phyloP scores from a whole-genome alignment of 352 stramenopile genomes.

The Phytophthora brassicae region DNA sequence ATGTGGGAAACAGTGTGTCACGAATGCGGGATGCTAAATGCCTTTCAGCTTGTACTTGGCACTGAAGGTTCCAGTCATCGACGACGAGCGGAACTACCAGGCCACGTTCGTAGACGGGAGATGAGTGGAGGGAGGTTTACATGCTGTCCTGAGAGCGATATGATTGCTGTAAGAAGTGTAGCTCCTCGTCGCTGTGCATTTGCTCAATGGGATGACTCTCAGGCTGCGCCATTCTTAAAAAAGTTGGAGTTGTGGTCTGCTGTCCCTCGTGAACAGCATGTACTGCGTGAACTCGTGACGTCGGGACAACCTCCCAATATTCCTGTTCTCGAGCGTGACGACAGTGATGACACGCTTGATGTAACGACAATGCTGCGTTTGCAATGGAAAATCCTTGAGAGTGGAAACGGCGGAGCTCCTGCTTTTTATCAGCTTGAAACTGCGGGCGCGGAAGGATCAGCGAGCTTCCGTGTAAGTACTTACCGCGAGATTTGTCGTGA shows the following conservation, averaged over 20 bases:
- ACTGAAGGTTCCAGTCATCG: constrained; percentile 44
- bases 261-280: constrained; percentile 66
- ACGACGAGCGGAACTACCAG: constrained; percentile 68
- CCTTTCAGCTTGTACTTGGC: constrained; percentile 80
- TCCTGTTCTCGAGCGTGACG: constrained; percentile 53
- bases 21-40: constrained; percentile 90
- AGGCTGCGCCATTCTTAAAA: constrained; percentile 55
- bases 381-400: constrained; percentile 64
- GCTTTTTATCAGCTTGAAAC: constrained; percentile 87
- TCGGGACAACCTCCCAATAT: constrained; percentile 60
- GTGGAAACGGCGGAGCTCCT: constrained; percentile 58
- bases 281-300: constrained; percentile 66
- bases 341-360: constrained; percentile 42
- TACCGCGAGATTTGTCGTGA: constrained; percentile 88
- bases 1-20: constrained; percentile 92
- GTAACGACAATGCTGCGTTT: constrained; percentile 71
- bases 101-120: constrained; percentile 63
- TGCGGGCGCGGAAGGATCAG: constrained; percentile 69
- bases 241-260: constrained; percentile 79
- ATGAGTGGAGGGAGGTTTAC: constrained; percentile 44
- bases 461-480: constrained; percentile 64
- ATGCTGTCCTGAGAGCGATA: constrained; percentile 67
- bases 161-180: constrained; percentile 56
- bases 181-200: constrained; percentile 62
- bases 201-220: constrained; percentile 61